Base-by-base conservation (phyloP, 2,329 filamentous ascomycete species). In the Fusarium abutilonis region DNA sequence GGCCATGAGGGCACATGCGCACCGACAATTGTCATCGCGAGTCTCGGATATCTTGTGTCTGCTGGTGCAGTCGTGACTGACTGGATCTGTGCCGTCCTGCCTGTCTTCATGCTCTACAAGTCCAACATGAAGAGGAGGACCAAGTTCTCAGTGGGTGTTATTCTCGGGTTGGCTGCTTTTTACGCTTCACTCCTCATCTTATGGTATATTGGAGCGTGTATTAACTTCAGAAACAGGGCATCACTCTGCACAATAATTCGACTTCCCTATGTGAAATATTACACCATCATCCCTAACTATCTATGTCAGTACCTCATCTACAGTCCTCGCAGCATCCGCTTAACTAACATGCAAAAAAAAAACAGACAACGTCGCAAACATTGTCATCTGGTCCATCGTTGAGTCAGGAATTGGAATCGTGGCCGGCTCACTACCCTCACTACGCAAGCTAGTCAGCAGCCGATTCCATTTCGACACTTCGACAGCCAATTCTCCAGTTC, bases 321-420 rank as follows among this genome's bases (percentile, higher is more conserved):
- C n/a, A n/a, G n/a, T n/a, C n/a, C n/a, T n/a, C n/a, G n/a, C n/a
- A n/a, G n/a, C n/a, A n/a, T n/a, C n/a, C n/a, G n/a, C n/a, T n/a
- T n/a, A n/a, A n/a, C n/a, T n/a, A n/a, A n/a, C n/a, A n/a, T n/a
- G n/a, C n/a, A n/a, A n/a, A n/a, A n/a, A n/a, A n/a, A n/a, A 1
- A 2, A 1, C 14, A 66, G 64, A 66, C 3, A 31, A 66, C 5
- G 49, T 61, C 3, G 36, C 46, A 2, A 46, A 61, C 6, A 62
- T 59, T 2, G 40, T 56, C 3, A 14, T 67, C 1, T 67, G 64
- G 64, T 64, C 63, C 2, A 49, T 52, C 2, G 11, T 66, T 1
- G 64, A 67, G 29, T 67, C 60, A 1, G 64, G 64, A 8, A 64
- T 59, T 2, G 64, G 64, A 23, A 67, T 67, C 0, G 42, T 52